Evolutionary conservation across 108 stramenopile species (phyloP).

Genomic region (Skeletonema grethae): DNA sequence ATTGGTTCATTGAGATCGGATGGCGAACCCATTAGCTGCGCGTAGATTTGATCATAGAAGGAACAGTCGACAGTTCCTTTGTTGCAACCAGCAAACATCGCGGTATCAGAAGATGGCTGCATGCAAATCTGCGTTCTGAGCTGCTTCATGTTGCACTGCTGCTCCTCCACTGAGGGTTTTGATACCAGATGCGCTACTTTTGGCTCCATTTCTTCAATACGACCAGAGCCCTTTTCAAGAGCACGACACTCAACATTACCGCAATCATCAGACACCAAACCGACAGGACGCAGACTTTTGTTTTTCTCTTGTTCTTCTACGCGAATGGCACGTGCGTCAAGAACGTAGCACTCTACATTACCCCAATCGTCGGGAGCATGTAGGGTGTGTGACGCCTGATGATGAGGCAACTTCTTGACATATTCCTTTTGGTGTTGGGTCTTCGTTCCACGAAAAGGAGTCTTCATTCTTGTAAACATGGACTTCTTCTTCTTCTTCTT

Average conservation of each 20-base stretch:
- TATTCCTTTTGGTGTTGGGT: neutral
- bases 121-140: neutral
- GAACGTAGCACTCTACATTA: conserved; percentile 3
- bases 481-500: neutral
- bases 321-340: neutral
- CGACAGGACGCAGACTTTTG: neutral
- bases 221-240: neutral
- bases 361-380: neutral
- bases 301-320: neutral
- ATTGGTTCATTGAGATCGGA: neutral
- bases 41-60: neutral
- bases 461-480: neutral
- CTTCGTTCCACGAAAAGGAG: neutral
- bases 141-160: neutral
- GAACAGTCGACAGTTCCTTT: neutral
- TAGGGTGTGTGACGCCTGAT: neutral
- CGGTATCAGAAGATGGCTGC: neutral
- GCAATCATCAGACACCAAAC: neutral
- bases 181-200: neutral
- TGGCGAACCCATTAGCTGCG: neutral
- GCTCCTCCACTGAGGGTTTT: neutral
- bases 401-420: neutral
- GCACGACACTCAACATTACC: conserved; percentile 4
- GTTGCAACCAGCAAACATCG: neutral
- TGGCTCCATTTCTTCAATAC: neutral